Evolutionary conservation across 2,329 filamentous ascomycete species (phyloP).

Genomic region (Neoarthrinium moseri): DNA sequence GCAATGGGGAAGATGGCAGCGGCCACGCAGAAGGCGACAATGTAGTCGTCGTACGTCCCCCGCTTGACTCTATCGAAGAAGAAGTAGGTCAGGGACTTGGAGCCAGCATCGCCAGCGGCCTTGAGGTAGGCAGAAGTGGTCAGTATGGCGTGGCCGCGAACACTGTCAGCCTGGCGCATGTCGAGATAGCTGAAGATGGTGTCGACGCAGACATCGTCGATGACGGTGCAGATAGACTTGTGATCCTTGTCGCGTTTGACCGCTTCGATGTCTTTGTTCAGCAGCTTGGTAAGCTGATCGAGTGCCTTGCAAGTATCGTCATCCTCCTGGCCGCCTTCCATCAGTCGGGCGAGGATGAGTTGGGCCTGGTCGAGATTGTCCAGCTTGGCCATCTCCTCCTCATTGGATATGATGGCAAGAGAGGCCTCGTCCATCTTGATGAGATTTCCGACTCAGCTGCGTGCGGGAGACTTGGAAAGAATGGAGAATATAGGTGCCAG

Average conservation of each 20-base stretch:
- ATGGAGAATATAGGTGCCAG: too few relatives aligned
- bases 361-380: constrained; percentile 58
- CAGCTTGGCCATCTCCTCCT: constrained; percentile 24
- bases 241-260: constrained; percentile 39
- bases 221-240: constrained; percentile 55
- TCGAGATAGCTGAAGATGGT: constrained; percentile 86
- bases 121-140: constrained; percentile 83
- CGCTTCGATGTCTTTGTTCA: constrained; percentile 51
- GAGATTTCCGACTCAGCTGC: background rate
- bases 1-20: constrained; percentile 84
- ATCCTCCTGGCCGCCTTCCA: constrained; percentile 87
- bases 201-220: constrained; percentile 76
- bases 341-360: constrained; percentile 81
- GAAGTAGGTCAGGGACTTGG: constrained; percentile 69
- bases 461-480: too few relatives aligned
- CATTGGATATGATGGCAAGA: constrained; percentile 20
- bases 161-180: constrained; percentile 69
- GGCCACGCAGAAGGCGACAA: constrained; percentile 91
- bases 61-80: constrained; percentile 70
- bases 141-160: constrained; percentile 79
- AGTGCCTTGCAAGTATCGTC: constrained; percentile 64
- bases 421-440: constrained; percentile 26
- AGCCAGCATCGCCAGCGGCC: constrained; percentile 68
- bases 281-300: constrained; percentile 57
- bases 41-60: constrained; percentile 82